Percentiles rank a stretch among this genome's conserved stretches.
Conservation (phyloP, 805 yeast species). For the Yamadazyma philogaea region DNA sequence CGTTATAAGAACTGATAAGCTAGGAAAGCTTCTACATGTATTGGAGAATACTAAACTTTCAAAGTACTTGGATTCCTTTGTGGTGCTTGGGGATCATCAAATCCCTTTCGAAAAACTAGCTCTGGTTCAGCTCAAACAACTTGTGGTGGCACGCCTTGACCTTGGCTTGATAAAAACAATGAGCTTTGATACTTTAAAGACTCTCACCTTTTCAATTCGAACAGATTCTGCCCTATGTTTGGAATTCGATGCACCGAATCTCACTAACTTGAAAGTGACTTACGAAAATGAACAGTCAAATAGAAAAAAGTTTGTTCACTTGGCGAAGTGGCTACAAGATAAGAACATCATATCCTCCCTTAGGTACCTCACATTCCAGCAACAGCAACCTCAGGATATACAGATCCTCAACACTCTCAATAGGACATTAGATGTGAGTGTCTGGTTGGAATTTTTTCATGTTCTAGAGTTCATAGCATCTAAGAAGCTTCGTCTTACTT, state of each 20-base stretch:
- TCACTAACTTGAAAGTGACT: conserved; percentile 14
- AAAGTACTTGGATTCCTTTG: background rate
- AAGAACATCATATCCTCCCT: conserved; percentile 8
- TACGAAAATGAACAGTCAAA: conserved; percentile 12
- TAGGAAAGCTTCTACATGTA: background rate
- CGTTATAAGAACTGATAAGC: conserved; percentile 10
- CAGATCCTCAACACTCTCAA: conserved; percentile 18
- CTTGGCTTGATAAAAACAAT: background rate
- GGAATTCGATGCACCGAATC: conserved; percentile 8
- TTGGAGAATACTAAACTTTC: background rate
- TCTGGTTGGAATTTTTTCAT: conserved; percentile 22
- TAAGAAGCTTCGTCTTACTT: background rate
- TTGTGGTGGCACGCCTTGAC: background rate
- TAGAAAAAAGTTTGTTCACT: conserved; percentile 5
- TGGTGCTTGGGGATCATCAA: background rate
- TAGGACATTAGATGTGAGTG: conserved; percentile 12
- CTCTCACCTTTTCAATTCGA: background rate
- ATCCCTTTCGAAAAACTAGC: background rate
- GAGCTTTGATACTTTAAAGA: background rate
- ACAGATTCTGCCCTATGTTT: background rate
- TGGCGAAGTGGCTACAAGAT: conserved; percentile 11
- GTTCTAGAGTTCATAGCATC: background rate
- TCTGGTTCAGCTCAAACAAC: background rate
- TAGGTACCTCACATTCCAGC: conserved; percentile 17
- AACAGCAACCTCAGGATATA: conserved; percentile 14